These are phyloP conservation scores for Eucalyptus curtisii DNA, from an alignment of 345 rosid species.

Conservation along the genomic window DNA sequence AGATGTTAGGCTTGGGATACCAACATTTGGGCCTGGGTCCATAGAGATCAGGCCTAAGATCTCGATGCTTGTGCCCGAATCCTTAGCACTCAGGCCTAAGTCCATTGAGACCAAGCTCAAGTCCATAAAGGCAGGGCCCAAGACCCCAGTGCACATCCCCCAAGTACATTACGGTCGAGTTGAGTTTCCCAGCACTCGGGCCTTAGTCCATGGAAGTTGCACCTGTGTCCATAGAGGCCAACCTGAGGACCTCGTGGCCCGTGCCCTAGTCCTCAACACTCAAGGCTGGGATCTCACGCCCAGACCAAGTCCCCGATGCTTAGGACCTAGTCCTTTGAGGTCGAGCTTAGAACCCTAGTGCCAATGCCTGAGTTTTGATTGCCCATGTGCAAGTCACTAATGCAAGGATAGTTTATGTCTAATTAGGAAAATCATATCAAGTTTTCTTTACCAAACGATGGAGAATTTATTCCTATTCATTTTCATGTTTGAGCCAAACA, in stretches of 20 bases:
- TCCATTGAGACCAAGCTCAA: accelerated
- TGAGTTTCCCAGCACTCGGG: accelerated
- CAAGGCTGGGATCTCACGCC: not conserved
- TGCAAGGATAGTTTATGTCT: not conserved
- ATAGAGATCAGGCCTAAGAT: not conserved
- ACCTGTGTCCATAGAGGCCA: not conserved
- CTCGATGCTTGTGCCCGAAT: accelerated
- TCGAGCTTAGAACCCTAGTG: no score
- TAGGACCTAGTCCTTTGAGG: no score
- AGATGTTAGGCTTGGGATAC: not conserved
- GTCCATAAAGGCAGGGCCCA: accelerated
- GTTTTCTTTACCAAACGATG: not conserved
- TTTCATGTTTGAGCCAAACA: not conserved
- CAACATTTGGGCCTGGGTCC: not conserved
- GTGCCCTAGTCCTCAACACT: not conserved
- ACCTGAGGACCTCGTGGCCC: accelerated
- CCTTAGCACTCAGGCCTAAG: not conserved
- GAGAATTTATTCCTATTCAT: no score
- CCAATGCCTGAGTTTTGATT: accelerated
- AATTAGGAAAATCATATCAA: not conserved
- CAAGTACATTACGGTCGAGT: not conserved
- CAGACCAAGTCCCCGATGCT: accelerated
- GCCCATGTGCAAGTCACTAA: not conserved
- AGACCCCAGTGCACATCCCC: accelerated
- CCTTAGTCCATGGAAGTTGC: not conserved